These are phyloP conservation scores for Xanthoconium purpureum DNA, from an alignment of 768 basidiomycete genomes.

Conservation along the genomic window DNA sequence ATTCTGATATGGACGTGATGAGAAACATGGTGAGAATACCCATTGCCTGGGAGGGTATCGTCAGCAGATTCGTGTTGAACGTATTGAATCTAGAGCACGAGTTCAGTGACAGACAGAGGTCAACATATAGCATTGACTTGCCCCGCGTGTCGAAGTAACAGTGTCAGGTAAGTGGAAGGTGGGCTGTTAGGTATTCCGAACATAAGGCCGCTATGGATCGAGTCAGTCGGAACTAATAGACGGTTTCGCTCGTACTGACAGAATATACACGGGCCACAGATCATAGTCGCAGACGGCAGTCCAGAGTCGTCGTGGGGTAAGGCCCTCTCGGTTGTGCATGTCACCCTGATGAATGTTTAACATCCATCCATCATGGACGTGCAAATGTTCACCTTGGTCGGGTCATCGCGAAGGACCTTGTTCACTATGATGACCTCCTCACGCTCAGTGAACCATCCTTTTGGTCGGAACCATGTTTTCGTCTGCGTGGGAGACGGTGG, in stretches of 20 bases:
- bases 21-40: conserved; percentile 52
- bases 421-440: conserved; percentile 61
- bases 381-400: conserved; percentile 41
- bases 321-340: conserved; percentile 69
- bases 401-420: conserved; percentile 62
- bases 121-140: conserved; percentile 5
- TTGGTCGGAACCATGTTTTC: conserved; percentile 52
- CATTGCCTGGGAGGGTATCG: conserved; percentile 51
- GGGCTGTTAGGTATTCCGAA: conserved; percentile 50
- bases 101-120: not conserved
- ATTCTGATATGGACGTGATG: conserved; percentile 50
- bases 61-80: conserved; percentile 57
- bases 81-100: conserved; percentile 47
- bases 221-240: not conserved
- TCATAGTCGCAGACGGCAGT: conserved; percentile 57
- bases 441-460: conserved; percentile 62
- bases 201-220: conserved; percentile 41
- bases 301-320: conserved; percentile 50
- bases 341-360: conserved; percentile 29
- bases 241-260: conserved; percentile 23
- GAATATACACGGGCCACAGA: conserved; percentile 63
- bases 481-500: conserved; percentile 62
- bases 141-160: conserved; percentile 56
- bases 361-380: not conserved
- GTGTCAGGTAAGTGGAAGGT: conserved; percentile 55